A percentile compares a stretch with the other conserved stretches of the same genome.
phyloP scores from a whole-genome alignment of 768 basidiomycete species.

The Hypsizygus marmoreus region DNA sequence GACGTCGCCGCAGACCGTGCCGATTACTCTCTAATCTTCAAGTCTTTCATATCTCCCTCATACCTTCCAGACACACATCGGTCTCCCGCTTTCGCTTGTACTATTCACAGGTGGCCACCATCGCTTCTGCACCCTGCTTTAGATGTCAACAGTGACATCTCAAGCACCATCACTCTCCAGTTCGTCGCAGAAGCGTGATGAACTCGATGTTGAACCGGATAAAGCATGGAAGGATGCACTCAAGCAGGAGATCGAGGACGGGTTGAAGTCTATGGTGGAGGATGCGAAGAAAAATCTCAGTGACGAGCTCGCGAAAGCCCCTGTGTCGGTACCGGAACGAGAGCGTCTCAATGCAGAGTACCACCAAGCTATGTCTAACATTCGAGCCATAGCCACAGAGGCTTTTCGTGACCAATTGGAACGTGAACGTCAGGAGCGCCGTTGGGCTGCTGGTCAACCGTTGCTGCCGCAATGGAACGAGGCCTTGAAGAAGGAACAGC shows the following conservation, averaged over 20 bases:
- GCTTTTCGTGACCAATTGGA: constrained; percentile 45
- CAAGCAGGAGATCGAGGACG: constrained; percentile 50
- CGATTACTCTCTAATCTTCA: constrained; percentile 19
- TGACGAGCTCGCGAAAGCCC: constrained; percentile 46
- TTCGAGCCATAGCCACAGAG: constrained; percentile 47
- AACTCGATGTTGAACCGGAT: constrained; percentile 49
- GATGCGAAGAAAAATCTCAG: constrained; percentile 65
- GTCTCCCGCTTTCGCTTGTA: constrained; percentile 6
- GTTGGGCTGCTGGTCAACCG: constrained; percentile 44
- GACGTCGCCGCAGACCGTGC: constrained; percentile 21
- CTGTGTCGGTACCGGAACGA: constrained; percentile 31
- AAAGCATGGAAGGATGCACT: constrained; percentile 54
- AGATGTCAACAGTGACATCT: constrained; percentile 38
- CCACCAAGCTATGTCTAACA: constrained; percentile 40
- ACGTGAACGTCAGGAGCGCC: constrained; percentile 51
- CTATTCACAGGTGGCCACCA: constrained; percentile 8
- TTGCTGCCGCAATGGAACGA: constrained; percentile 29
- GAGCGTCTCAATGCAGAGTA: constrained; percentile 42
- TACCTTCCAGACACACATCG: constrained; percentile 16
- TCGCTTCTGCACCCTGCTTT: constrained; percentile 21
- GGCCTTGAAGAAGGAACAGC: constrained; percentile 35
- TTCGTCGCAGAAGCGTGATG: constrained; percentile 22
- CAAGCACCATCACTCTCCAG: constrained; percentile 26
- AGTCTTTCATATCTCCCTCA: constrained; percentile 7
- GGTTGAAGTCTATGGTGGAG: constrained; percentile 45